A percentile compares a stretch with the other conserved stretches of the same genome.
Conservation (phyloP, 768 basidiomycete genomes). For the Amanita thiersii region DNA sequence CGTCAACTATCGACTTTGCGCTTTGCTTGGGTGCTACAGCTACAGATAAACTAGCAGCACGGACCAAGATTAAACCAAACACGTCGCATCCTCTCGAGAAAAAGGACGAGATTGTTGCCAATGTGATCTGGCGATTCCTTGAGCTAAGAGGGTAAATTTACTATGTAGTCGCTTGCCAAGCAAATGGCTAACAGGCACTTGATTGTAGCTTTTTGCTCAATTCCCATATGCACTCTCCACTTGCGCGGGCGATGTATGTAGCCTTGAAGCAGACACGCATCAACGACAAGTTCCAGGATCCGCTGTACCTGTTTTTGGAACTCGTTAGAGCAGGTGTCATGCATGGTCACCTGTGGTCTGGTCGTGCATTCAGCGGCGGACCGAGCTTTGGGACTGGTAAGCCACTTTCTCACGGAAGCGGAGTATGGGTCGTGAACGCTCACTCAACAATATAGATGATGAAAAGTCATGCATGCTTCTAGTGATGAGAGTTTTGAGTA, state of each 20-base stretch:
- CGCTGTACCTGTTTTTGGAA: constrained; percentile 91
- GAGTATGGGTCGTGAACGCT: neutral
- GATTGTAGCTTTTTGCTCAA: constrained; percentile 73
- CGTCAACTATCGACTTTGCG: constrained; percentile 94
- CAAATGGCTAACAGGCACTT: neutral
- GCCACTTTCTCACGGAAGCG: constrained; percentile 16
- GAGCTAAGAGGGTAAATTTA: constrained; percentile 83
- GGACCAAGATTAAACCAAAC: constrained; percentile 67
- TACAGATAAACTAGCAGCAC: constrained; percentile 67
- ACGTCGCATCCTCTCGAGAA: constrained; percentile 65
- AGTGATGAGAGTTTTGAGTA: constrained; percentile 94
- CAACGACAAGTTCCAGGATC: constrained; percentile 98
- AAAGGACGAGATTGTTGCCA: constrained; percentile 97
- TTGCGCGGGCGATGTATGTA: constrained; percentile 87
- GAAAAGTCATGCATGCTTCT: constrained; percentile 92
- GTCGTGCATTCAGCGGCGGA: constrained; percentile 84
- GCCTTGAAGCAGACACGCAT: constrained; percentile 72
- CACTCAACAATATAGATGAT: constrained; percentile 49
- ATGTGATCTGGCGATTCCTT: constrained; percentile 97
- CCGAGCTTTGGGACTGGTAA: constrained; percentile 89
- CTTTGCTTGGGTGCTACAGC: constrained; percentile 89
- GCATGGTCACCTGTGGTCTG: constrained; percentile 89
- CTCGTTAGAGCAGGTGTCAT: constrained; percentile 94
- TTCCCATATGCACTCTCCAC: constrained; percentile 79
- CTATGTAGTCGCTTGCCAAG: neutral